phyloP scores from a whole-genome alignment of 2,329 filamentous ascomycete genomes.

The Ceratocystis cubensis region DNA sequence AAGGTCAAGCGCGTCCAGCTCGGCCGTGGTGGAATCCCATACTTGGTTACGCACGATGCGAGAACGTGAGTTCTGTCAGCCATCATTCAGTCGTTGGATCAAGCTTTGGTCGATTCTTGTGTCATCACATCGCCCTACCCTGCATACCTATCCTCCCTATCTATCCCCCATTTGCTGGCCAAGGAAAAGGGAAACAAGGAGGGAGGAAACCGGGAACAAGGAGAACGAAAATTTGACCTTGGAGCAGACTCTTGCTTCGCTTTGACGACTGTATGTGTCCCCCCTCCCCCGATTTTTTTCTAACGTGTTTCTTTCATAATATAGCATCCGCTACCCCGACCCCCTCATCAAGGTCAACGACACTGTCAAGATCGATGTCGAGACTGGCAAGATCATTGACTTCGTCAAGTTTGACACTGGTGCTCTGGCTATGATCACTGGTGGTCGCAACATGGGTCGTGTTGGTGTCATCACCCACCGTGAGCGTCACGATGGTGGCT shows the following conservation, averaged over 20 bases:
- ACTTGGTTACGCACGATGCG: slow-evolving; percentile 99
- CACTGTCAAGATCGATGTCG: slow-evolving; percentile 97
- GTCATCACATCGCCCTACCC: slow-evolving; percentile 16
- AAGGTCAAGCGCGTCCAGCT: slow-evolving; percentile 99
- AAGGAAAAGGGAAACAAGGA: too few species aligned
- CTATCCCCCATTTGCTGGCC: too few species aligned
- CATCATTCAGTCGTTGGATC: slow-evolving; percentile 99
- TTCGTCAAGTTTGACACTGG: slow-evolving; percentile 99
- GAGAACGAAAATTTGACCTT: slow-evolving; percentile 22
- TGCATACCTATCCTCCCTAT: neutral
- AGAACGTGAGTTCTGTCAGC: slow-evolving; percentile 97
- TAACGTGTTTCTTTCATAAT: slow-evolving; percentile 28
- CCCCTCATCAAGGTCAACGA: slow-evolving; percentile 99
- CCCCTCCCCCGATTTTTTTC: slow-evolving; percentile 26
- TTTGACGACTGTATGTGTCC: slow-evolving; percentile 43
- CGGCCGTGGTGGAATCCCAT: slow-evolving; percentile 99
- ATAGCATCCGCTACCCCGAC: slow-evolving; percentile 98
- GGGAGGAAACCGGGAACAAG: neutral
- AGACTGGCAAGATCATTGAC: slow-evolving; percentile 95
- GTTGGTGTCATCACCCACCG: slow-evolving; percentile 99
- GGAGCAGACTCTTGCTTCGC: slow-evolving; percentile 29
- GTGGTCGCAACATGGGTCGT: slow-evolving; percentile 99
- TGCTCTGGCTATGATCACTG: slow-evolving; percentile 94
- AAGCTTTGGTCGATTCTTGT: slow-evolving; percentile 74
- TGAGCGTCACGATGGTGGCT: slow-evolving; percentile 99